Evolutionary conservation across 768 basidiomycete genomes (phyloP).

Genomic region (Termitomyces bulborhizus): DNA sequence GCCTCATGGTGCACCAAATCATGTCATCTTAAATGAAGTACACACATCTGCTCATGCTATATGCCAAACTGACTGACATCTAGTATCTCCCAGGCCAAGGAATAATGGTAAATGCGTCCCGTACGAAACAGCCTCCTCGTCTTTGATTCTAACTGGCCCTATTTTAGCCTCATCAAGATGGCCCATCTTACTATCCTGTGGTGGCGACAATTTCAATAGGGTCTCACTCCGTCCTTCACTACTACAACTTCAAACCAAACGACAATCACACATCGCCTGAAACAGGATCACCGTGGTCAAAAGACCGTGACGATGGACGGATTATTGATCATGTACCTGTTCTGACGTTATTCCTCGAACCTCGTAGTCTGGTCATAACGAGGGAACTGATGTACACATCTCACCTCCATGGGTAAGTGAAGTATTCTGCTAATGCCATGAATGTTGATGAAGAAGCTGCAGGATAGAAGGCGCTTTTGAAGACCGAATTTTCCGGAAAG

Average conservation of each 20-base stretch:
- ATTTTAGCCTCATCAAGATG: conserved; percentile 85
- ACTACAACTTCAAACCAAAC: conserved; percentile 56
- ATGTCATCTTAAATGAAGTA: conserved; percentile 86
- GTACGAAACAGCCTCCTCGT: neutral
- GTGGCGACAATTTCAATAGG: conserved; percentile 90
- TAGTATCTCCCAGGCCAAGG: conserved; percentile 88
- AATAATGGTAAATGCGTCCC: conserved; percentile 62
- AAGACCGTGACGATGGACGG: conserved; percentile 29
- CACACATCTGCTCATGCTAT: conserved; percentile 7
- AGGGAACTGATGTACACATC: conserved; percentile 59
- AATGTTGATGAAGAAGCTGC: conserved; percentile 8
- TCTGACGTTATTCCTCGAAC: conserved; percentile 74
- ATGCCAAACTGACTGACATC: conserved; percentile 2
- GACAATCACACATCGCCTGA: conserved; percentile 10
- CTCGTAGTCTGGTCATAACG: conserved; percentile 80
- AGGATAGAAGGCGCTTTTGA: conserved; percentile 54
- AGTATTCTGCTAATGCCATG: neutral
- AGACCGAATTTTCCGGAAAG: conserved; percentile 36
- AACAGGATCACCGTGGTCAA: conserved; percentile 12
- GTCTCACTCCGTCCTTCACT: conserved; percentile 78
- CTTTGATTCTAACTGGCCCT: neutral
- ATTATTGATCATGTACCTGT: conserved; percentile 60
- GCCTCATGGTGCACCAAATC: conserved; percentile 72
- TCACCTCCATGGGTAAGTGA: conserved; percentile 65
- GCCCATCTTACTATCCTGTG: conserved; percentile 79